phyloP scores from a whole-genome alignment of 176 grass and related monocot genomes.

The Aechmea fasciata region DNA sequence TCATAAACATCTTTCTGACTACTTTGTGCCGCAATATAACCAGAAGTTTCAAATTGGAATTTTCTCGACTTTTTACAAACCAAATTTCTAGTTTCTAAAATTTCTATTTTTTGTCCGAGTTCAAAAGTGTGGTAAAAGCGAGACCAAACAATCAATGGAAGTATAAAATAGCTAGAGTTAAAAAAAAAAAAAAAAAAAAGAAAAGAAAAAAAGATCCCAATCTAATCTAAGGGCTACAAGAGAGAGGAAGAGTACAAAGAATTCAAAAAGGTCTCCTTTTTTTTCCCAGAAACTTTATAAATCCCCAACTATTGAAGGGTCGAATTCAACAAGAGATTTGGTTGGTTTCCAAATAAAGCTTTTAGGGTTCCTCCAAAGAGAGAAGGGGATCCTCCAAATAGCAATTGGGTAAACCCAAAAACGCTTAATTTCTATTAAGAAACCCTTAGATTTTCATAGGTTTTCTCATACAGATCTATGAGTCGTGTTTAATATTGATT shows the following conservation, averaged over 20 bases:
- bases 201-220: too few species aligned
- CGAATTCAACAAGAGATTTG: not conserved
- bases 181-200: too few species aligned
- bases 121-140: too few species aligned
- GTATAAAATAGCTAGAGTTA: too few species aligned
- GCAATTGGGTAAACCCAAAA: not conserved
- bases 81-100: too few species aligned
- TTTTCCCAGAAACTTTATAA: not conserved
- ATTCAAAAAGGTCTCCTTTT: not conserved
- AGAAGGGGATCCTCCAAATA: not conserved
- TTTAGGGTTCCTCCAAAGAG: not conserved
- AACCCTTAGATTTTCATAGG: not conserved
- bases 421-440: not conserved
- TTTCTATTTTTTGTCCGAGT: too few species aligned
- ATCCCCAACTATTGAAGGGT: not conserved
- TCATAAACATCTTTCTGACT: too few species aligned
- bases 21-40: too few species aligned
- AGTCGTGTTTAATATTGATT: not conserved
- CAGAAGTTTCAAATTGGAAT: too few species aligned
- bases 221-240: not conserved
- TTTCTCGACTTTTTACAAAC: too few species aligned
- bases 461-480: not conserved
- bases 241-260: not conserved
- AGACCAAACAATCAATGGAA: too few species aligned
- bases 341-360: not conserved